phyloP scores from a whole-genome alignment of 75 land plant species.

The Pinus tabuliformis region DNA sequence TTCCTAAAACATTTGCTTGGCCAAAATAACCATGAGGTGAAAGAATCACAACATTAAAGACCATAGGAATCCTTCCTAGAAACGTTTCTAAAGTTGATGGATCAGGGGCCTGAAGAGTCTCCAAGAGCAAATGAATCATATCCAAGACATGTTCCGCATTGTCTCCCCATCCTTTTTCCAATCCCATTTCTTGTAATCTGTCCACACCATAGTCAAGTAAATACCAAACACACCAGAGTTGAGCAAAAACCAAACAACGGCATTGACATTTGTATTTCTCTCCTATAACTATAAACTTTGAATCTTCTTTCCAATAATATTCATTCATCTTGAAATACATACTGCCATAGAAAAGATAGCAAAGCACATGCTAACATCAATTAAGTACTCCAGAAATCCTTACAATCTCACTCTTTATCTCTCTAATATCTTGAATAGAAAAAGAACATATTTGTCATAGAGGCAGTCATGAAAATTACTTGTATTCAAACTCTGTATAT shows the following conservation, averaged over 20 bases:
- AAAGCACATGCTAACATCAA: not conserved
- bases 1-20: slow-evolving; percentile 69
- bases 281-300: not conserved
- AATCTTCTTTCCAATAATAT: not conserved
- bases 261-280: not conserved
- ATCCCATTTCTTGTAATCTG: slow-evolving; percentile 71
- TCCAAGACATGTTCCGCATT: slow-evolving; percentile 55
- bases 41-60: slow-evolving; percentile 71
- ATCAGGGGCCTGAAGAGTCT: slow-evolving; percentile 82
- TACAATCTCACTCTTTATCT: not conserved
- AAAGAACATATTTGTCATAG: not conserved
- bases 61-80: slow-evolving; percentile 72
- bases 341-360: not conserved
- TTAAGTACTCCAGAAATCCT: not conserved
- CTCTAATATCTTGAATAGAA: not conserved
- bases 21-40: slow-evolving; percentile 87
- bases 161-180: slow-evolving; percentile 83
- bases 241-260: not conserved
- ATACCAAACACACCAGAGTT: not conserved
- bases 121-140: slow-evolving; percentile 58
- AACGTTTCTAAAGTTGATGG: slow-evolving; percentile 62
- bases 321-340: not conserved
- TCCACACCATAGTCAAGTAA: not conserved
- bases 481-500: slow-evolving; percentile 67
- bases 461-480: slow-evolving; percentile 22